A percentile compares a stretch with the other conserved stretches of the same genome.
Evolutionary conservation across 371 early-diverging fungal genomes (phyloP).

Genomic region (Mortierella sp.): DNA sequence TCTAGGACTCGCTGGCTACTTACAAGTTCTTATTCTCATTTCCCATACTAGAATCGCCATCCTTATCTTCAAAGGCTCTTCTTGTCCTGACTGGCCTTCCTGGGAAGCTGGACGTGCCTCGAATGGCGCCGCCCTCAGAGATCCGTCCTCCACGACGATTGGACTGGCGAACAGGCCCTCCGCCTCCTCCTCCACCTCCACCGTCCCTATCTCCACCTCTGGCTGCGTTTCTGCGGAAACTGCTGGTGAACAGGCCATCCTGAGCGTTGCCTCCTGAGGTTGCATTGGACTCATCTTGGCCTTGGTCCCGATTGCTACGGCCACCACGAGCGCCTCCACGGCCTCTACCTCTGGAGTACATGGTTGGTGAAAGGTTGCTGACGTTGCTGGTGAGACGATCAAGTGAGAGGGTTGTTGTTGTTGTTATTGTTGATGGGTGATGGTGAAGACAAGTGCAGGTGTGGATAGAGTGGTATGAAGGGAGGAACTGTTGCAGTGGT

Average conservation of each 20-base stretch:
- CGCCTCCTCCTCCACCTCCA: conserved; percentile 11
- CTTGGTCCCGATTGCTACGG: conserved; percentile 6
- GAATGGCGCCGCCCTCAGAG: background rate
- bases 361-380: background rate
- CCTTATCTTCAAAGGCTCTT: conserved; percentile 5
- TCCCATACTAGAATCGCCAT: conserved; percentile 32
- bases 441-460: background rate
- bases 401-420: background rate
- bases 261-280: conserved; percentile 12
- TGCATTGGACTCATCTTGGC: conserved; percentile 1
- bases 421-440: background rate
- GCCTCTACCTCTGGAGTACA: conserved; percentile 9
- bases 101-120: conserved; percentile 2
- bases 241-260: conserved; percentile 22
- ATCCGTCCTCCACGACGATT: conserved; percentile 2
- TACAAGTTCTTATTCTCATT: conserved; percentile 31
- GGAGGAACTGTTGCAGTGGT: background rate
- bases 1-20: conserved; percentile 6
- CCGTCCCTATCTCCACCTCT: conserved; percentile 8
- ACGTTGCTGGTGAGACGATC: too few species aligned
- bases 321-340: conserved; percentile 8
- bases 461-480: background rate
- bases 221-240: conserved; percentile 8
- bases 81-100: conserved; percentile 2
- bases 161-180: conserved; percentile 15